Conservation (phyloP, 2,329 filamentous ascomycete species). For the Fusarium xyrophilum region DNA sequence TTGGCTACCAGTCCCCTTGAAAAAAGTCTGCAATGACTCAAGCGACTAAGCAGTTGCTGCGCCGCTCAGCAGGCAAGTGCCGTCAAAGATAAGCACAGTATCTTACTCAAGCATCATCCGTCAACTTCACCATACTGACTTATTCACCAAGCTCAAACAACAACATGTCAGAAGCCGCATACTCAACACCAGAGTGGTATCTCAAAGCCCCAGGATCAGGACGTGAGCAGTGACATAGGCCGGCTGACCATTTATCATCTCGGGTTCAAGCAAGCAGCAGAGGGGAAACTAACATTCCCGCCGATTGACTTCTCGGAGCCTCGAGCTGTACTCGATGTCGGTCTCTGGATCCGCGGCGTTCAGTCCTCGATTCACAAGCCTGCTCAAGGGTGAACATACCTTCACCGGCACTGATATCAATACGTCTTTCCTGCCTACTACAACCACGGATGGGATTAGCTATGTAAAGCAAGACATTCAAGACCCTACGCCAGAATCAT, state of each 20-base stretch:
- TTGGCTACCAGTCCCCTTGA: too few species aligned
- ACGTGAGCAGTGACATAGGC: slow-evolving; percentile 9
- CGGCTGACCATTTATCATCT: slow-evolving; percentile 6
- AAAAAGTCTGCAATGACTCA: too few species aligned
- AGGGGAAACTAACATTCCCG: neutral
- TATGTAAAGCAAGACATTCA: neutral
- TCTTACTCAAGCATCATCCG: neutral
- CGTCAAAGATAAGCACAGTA: neutral
- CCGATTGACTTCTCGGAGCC: neutral
- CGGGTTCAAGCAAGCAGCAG: slow-evolving; percentile 3
- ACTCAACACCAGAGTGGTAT: slow-evolving; percentile 17
- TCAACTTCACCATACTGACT: neutral
- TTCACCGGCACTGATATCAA: slow-evolving; percentile 15
- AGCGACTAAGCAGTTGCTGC: neutral
- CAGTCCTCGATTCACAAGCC: neutral
- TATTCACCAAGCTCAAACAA: rapidly evolving
- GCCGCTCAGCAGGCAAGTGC: neutral
- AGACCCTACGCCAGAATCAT: neutral
- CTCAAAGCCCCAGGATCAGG: neutral
- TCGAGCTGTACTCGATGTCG: neutral
- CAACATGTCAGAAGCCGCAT: neutral
- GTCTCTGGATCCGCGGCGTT: slow-evolving; percentile 12
- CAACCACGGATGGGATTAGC: rapidly evolving
- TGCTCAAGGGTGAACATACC: neutral
- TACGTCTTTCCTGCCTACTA: neutral